Evolutionary conservation across 106 monocot species (phyloP).

Genomic region (Iris macrosiphon): DNA sequence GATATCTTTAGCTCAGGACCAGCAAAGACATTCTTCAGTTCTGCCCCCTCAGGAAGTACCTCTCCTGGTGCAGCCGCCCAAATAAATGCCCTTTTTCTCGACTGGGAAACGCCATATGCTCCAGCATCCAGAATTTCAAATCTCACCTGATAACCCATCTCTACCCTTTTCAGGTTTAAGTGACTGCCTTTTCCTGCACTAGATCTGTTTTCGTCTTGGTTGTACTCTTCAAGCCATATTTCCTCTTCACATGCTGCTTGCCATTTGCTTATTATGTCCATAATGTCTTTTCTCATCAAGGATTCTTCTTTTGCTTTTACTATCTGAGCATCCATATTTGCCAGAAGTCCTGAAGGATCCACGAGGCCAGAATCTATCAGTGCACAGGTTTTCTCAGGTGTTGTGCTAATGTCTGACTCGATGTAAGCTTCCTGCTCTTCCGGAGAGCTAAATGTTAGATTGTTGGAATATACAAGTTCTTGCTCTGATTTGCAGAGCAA

Average conservation of each 20-base stretch:
- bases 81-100: too few relatives aligned
- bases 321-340: slow-evolving; percentile 81
- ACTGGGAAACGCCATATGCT: too few relatives aligned
- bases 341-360: slow-evolving; percentile 77
- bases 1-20: slow-evolving; percentile 59
- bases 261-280: slow-evolving; percentile 86
- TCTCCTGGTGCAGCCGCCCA: too few relatives aligned
- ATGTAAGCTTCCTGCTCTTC: slow-evolving; percentile 95
- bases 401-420: slow-evolving; percentile 62
- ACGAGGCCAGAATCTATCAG: slow-evolving; percentile 77
- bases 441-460: slow-evolving; percentile 63
- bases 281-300: slow-evolving; percentile 75
- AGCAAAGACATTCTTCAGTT: too few relatives aligned
- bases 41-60: slow-evolving; percentile 75
- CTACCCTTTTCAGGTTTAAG: slow-evolving; percentile 81
- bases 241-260: slow-evolving; percentile 84
- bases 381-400: slow-evolving; percentile 54
- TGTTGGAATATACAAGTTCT: too few relatives aligned
- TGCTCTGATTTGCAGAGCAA: slow-evolving; percentile 94
- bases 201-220: slow-evolving; percentile 67
- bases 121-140: too few relatives aligned
- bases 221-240: slow-evolving; percentile 91
- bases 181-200: slow-evolving; percentile 78
- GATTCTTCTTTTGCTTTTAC: slow-evolving; percentile 68
- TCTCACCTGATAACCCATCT: too few relatives aligned